Conservation (phyloP, 2,329 filamentous ascomycete species). For the Ilyonectria sp. region DNA sequence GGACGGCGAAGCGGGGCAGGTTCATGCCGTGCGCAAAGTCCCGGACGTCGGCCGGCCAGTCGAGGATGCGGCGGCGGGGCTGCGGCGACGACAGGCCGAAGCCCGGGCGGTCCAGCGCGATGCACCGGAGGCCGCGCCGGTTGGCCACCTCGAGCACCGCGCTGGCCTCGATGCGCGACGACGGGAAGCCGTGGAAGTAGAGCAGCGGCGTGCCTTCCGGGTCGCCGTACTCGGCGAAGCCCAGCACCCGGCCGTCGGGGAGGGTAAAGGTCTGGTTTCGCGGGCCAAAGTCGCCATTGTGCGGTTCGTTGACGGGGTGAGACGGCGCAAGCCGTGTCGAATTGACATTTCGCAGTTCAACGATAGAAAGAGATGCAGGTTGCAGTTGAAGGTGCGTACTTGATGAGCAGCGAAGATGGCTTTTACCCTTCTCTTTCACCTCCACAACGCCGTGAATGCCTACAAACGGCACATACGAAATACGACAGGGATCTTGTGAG, state of each 20-base stretch:
- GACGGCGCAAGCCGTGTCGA: not conserved
- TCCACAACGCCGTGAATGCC: not conserved
- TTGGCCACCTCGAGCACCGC: conserved; percentile 46
- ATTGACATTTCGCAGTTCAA: conserved; percentile 1
- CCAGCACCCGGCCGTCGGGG: conserved; percentile 57
- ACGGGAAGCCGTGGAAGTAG: conserved; percentile 61
- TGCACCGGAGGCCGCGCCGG: conserved; percentile 50
- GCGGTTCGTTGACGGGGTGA: not conserved
- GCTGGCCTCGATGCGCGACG: conserved; percentile 56
- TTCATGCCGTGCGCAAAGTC: conserved; percentile 47
- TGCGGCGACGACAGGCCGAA: conserved; percentile 58
- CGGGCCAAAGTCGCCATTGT: conserved; percentile 13
- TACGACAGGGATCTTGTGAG: conserved; percentile 5
- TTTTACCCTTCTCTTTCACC: not conserved
- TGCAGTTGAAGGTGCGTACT: not conserved
- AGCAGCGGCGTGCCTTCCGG: conserved; percentile 52
- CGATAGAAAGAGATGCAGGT: not conserved
- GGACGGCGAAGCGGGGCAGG: conserved; percentile 50
- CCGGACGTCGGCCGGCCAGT: conserved; percentile 54
- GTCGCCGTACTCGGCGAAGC: conserved; percentile 58
- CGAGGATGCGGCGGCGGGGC: conserved; percentile 49
- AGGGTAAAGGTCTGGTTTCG: conserved; percentile 51
- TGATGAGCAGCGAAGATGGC: not conserved
- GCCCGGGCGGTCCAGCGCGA: conserved; percentile 60
- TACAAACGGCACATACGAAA: not conserved